A percentile compares a stretch with the other conserved stretches of the same genome.
phyloP scores from a whole-genome alignment of 495 filamentous ascomycete genomes.

The Ramalina intermedia region DNA sequence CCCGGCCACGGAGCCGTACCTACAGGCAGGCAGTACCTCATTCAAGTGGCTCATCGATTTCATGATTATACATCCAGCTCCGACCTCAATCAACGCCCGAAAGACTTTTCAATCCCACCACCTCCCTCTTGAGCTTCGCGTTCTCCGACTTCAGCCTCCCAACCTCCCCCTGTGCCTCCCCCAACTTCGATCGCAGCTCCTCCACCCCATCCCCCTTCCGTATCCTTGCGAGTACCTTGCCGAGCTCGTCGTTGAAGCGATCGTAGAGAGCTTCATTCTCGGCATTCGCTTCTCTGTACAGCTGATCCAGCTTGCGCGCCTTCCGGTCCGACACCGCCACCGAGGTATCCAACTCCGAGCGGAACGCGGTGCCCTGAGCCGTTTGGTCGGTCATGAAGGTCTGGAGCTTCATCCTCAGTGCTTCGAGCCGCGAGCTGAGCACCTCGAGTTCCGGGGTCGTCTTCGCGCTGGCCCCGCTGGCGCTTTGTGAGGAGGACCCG shows the following conservation, averaged over 20 bases:
- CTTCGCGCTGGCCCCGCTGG: background rate
- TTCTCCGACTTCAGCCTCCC: slow-evolving; percentile 69
- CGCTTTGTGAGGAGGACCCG: slow-evolving; percentile 1
- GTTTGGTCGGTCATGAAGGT: slow-evolving; percentile 47
- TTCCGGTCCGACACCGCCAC: slow-evolving; percentile 62
- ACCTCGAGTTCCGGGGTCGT: slow-evolving; percentile 1
- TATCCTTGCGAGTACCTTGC: slow-evolving; percentile 63
- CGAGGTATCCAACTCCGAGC: slow-evolving; percentile 52
- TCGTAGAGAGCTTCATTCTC: slow-evolving; percentile 94
- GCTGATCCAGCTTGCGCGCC: slow-evolving; percentile 68
- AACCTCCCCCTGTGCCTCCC: slow-evolving; percentile 52
- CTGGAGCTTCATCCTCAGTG: slow-evolving; percentile 14
- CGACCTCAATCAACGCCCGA: too few relatives aligned
- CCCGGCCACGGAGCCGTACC: too few relatives aligned
- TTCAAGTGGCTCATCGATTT: too few relatives aligned
- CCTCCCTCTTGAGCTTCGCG: slow-evolving; percentile 45
- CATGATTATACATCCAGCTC: too few relatives aligned
- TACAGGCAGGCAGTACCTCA: too few relatives aligned
- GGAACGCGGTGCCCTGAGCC: slow-evolving; percentile 43
- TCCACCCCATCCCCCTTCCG: slow-evolving; percentile 60
- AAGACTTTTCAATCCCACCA: slow-evolving; percentile 18
- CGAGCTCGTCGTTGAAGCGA: slow-evolving; percentile 80
- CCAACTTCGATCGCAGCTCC: slow-evolving; percentile 52
- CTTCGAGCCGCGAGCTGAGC: slow-evolving; percentile 9
- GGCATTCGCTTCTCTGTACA: slow-evolving; percentile 75